phyloP scores from a whole-genome alignment of 208 protist species.

The Trypanosoma boissoni region DNA sequence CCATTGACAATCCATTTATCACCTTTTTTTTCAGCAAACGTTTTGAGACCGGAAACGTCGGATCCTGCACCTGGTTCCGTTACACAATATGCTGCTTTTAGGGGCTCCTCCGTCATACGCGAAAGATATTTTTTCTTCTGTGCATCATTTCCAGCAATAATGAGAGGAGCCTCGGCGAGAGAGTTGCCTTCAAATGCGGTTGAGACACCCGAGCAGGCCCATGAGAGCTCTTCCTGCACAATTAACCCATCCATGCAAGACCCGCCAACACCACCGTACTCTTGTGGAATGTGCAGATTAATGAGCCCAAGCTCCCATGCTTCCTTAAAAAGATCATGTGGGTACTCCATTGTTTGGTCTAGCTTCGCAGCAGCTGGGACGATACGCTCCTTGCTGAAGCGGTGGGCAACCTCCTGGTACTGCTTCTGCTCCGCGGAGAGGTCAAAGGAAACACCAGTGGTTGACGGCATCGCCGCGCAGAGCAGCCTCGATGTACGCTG shows the following conservation, averaged over 20 bases:
- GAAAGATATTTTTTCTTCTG: slow-evolving; percentile 89
- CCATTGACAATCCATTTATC: slow-evolving; percentile 90
- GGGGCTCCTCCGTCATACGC: slow-evolving; percentile 80
- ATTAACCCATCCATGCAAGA: slow-evolving; percentile 66
- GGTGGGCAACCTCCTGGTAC: slow-evolving; percentile 68
- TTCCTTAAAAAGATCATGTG: slow-evolving; percentile 72
- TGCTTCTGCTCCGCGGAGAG: slow-evolving; percentile 74
- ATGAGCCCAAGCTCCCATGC: slow-evolving; percentile 82
- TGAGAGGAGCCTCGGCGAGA: slow-evolving; percentile 73
- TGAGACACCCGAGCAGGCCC: slow-evolving; percentile 80
- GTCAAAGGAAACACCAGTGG: slow-evolving; percentile 62
- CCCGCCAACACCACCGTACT: slow-evolving; percentile 77
- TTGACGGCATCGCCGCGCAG: slow-evolving; percentile 31
- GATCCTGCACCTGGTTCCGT: slow-evolving; percentile 86
- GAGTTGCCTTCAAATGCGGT: slow-evolving; percentile 86
- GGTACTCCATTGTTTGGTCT: slow-evolving; percentile 74
- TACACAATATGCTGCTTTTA: slow-evolving; percentile 80
- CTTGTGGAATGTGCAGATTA: slow-evolving; percentile 82
- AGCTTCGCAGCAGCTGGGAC: slow-evolving; percentile 67
- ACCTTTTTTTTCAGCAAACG: slow-evolving; percentile 79
- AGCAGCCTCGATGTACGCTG: slow-evolving; percentile 8
- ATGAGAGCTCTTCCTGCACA: slow-evolving; percentile 86
- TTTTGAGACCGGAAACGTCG: slow-evolving; percentile 87
- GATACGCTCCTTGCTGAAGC: slow-evolving; percentile 79
- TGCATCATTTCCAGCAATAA: slow-evolving; percentile 81